Evolutionary conservation across 352 stramenopile genomes (phyloP).

Genomic region (Discostella stelligera): DNA sequence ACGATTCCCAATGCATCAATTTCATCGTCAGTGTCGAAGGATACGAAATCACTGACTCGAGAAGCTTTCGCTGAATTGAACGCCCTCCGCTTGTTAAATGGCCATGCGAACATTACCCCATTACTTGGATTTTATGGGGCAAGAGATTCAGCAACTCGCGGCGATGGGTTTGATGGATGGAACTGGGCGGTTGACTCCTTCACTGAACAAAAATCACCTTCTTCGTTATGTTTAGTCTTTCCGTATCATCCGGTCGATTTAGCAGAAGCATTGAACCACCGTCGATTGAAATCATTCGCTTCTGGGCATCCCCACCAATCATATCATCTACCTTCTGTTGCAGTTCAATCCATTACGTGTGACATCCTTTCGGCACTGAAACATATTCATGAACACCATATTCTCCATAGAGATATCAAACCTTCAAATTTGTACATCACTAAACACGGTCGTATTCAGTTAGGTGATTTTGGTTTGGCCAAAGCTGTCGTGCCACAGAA

Average conservation of each 20-base stretch:
- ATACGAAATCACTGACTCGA: constrained; percentile 10
- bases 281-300: constrained; percentile 33
- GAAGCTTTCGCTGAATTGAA: constrained; percentile 59
- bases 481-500: constrained; percentile 29
- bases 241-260: constrained; percentile 71
- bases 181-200: constrained; percentile 14
- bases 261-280: constrained; percentile 48
- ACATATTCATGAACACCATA: constrained; percentile 60
- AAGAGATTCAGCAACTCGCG: constrained; percentile 11
- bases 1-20: constrained; percentile 55
- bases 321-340: constrained; percentile 14
- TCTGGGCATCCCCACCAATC: constrained; percentile 14
- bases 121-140: constrained; percentile 51
- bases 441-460: constrained; percentile 45
- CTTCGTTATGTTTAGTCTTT: constrained; percentile 61
- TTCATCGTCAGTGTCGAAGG: not conserved
- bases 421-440: constrained; percentile 68
- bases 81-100: constrained; percentile 47
- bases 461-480: constrained; percentile 75
- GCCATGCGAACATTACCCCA: constrained; percentile 59
- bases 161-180: constrained; percentile 12
- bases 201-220: not conserved
- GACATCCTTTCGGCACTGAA: constrained; percentile 57
- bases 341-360: constrained; percentile 48
- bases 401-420: constrained; percentile 74